Evolutionary conservation across 306 rosid genomes (phyloP), one percentile per base, ranked within the genome.

Genomic region (Casuarina cunninghamiana): DNA sequence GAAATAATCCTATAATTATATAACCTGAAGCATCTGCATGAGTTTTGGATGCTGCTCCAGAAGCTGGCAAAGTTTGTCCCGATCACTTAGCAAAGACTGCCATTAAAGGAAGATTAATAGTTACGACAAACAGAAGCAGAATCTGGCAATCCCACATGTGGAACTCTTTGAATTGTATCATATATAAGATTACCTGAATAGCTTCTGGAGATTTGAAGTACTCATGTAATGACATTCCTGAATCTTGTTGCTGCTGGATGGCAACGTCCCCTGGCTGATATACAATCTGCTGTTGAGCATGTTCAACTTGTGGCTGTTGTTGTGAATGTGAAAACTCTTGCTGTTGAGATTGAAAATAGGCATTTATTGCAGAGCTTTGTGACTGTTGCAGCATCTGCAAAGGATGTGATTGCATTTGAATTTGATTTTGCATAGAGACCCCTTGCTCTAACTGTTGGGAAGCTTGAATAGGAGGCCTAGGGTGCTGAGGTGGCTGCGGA

Each of bases 21-120:
- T 72, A 67, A 95, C 99, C 99, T 95, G 96, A 85, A 95, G 97
- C 99, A 95, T 86, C 93, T 93, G 97, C 99, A 93, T 90, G 83
- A 95, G 86, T 81, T 93, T 95, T 10, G 97, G 99, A 87, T 95
- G 94, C 90, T 95, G 97, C 93, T 95, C 99, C 91, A 95, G 87
- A 73, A 95, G 96, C 86, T 93, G 96, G 84, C 99, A 93, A 75
- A 95, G 97, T 77, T 95, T 93, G 73, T 91, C 97, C 35, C 94
- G 87, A 82, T 95, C 97, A 26, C 97, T 88, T 86, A 95, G 79
- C 70, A 95, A 86, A 79, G 97, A 90, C 99, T 95, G 97, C 83
- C 83, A 88, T 61, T 39, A 45, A 83, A 88, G 74, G 85, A 69
- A 50, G 11, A 58, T 35, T 35, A 26, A 60, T 69, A 26, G 76